A percentile compares a stretch with the other conserved stretches of the same genome.
Conservation (phyloP, 495 filamentous ascomycete species). For the Penicillium bovifimosum region DNA sequence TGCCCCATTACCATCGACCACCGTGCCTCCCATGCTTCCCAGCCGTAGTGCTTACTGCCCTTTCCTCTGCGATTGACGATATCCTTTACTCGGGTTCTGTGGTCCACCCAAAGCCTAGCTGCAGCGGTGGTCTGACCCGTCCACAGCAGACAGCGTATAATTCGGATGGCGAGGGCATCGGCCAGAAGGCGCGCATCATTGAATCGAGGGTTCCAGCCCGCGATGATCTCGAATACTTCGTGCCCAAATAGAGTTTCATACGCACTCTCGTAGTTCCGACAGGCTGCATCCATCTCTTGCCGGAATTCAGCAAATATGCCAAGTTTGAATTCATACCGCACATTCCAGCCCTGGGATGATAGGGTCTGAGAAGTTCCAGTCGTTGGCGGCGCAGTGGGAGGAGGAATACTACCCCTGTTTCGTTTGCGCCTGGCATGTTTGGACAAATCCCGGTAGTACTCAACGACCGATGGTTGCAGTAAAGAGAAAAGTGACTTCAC, state of each 20-base stretch:
- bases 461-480: slow-evolving; percentile 57
- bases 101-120: slow-evolving; percentile 67
- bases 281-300: slow-evolving; percentile 80
- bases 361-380: slow-evolving; percentile 76
- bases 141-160: slow-evolving; percentile 74
- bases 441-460: slow-evolving; percentile 87
- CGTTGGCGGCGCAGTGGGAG: slow-evolving; percentile 77
- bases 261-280: slow-evolving; percentile 75
- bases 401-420: slow-evolving; percentile 64
- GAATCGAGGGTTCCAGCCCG: slow-evolving; percentile 80
- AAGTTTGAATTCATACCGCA: slow-evolving; percentile 88
- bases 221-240: slow-evolving; percentile 81
- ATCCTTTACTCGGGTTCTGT: slow-evolving; percentile 63
- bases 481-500: slow-evolving; percentile 54
- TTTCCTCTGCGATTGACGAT: slow-evolving; percentile 77
- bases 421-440: slow-evolving; percentile 84
- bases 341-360: slow-evolving; percentile 81
- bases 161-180: slow-evolving; percentile 71
- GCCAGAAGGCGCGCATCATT: slow-evolving; percentile 78
- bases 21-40: slow-evolving; percentile 80
- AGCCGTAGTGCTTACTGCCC: slow-evolving; percentile 76
- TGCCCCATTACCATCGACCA: slow-evolving; percentile 81
- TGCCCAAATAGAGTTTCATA: slow-evolving; percentile 73
- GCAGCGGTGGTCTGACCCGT: slow-evolving; percentile 67
- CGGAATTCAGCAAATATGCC: slow-evolving; percentile 86